Conservation (phyloP, 805 yeast species). For the Saccharomycopsis fodiens region DNA sequence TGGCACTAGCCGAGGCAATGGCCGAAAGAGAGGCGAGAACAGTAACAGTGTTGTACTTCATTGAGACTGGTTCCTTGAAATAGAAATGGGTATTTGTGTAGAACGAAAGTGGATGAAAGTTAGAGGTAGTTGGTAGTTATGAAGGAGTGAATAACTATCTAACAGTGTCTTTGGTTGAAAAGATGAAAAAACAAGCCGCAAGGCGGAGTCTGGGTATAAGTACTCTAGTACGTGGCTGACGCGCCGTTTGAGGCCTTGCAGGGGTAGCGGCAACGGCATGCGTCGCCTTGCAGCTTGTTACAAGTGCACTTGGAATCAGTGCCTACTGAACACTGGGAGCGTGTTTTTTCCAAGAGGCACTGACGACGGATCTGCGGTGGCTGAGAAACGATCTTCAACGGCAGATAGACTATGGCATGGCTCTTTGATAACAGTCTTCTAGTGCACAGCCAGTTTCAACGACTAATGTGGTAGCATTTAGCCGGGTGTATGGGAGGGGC, state of each 20-base stretch:
- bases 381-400: no score
- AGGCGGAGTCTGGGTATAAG: neutral
- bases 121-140: constrained; percentile 4
- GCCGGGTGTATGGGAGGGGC: no score
- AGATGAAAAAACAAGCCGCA: neutral
- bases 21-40: constrained; percentile 10
- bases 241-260: constrained; percentile 1
- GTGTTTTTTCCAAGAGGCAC: no score
- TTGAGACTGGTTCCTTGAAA: neutral
- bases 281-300: neutral
- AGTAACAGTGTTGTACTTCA: constrained; percentile 8
- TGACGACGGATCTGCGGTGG: no score
- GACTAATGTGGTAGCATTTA: no score
- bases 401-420: no score
- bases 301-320: neutral
- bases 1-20: constrained; percentile 20
- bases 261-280: neutral
- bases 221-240: neutral
- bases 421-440: no score
- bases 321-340: neutral
- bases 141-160: constrained; percentile 13
- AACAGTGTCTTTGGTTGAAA: neutral
- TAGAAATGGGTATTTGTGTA: neutral
- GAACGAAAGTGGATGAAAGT: neutral
- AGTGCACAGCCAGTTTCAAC: no score